A percentile compares a stretch with the other conserved stretches of the same genome.
Conservation (phyloP, 2,329 filamentous ascomycete species). For the Lachnellula cervina region DNA sequence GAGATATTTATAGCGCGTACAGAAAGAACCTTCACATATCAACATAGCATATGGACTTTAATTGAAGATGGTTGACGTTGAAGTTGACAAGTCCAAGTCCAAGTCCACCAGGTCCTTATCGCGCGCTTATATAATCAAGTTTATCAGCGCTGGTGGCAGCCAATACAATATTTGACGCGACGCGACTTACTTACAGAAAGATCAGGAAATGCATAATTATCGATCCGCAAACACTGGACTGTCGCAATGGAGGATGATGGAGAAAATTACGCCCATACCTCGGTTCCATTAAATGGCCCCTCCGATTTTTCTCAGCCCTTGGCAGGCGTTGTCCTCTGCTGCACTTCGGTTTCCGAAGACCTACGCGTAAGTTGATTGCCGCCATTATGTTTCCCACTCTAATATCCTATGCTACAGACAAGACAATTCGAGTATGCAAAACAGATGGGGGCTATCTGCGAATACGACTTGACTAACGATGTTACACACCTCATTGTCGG, state of each 20-base stretch:
- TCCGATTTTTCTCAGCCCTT: constrained; percentile 41
- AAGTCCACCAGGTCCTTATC: no score
- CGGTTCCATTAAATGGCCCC: constrained; percentile 16
- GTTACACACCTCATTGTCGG: constrained; percentile 93
- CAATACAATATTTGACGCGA: background rate
- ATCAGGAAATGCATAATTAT: background rate
- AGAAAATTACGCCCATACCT: constrained; percentile 1
- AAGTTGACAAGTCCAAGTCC: no score
- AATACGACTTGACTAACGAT: constrained; percentile 89
- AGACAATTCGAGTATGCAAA: constrained; percentile 59
- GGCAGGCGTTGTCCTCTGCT: constrained; percentile 73
- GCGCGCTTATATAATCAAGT: no score
- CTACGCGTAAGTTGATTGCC: constrained; percentile 56
- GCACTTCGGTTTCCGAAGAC: constrained; percentile 77
- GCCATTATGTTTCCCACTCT: background rate
- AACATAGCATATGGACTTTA: no score
- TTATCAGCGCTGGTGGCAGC: no score
- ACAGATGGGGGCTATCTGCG: constrained; percentile 83
- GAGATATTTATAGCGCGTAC: no score
- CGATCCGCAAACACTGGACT: background rate
- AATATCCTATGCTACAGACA: constrained; percentile 31
- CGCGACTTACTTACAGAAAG: background rate
- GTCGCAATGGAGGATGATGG: constrained; percentile 1
- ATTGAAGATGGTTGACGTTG: no score
- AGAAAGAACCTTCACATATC: no score